phyloP scores from a whole-genome alignment of 1,284 basidiomycete genomes.

The Ganoderma resinaceum region DNA sequence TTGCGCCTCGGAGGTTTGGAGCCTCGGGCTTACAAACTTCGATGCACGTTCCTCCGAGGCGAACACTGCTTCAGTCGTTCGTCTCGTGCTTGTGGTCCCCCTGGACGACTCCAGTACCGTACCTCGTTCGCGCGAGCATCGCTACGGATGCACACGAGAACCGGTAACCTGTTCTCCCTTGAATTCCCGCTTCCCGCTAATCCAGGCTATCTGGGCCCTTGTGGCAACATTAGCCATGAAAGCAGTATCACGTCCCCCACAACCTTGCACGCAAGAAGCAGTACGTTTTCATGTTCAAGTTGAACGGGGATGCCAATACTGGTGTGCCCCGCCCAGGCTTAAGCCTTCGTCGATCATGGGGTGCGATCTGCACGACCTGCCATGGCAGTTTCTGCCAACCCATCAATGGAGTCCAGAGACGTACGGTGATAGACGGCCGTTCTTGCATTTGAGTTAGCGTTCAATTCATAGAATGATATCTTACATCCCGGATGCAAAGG shows the following conservation, averaged over 20 bases:
- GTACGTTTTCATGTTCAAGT: not conserved
- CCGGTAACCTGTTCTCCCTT: not conserved
- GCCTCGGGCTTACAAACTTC: not conserved
- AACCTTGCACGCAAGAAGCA: not conserved
- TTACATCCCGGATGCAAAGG: not conserved
- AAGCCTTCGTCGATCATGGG: not conserved
- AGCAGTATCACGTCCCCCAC: not conserved
- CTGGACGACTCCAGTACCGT: not conserved
- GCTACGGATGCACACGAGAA: not conserved
- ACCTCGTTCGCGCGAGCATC: not conserved
- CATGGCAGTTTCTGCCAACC: conserved; percentile 3
- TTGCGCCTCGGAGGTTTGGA: not conserved
- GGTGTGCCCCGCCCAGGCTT: too few species aligned
- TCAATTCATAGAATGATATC: not conserved
- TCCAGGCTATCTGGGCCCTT: not conserved
- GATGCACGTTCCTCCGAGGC: not conserved
- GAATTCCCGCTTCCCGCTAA: not conserved
- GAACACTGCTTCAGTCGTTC: not conserved
- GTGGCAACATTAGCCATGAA: not conserved
- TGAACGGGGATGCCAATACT: not conserved
- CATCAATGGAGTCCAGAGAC: not conserved
- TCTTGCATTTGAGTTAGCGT: conserved; percentile 8
- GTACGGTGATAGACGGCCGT: conserved; percentile 9
- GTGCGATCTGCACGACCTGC: conserved; percentile 1
- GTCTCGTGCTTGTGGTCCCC: not conserved